Evolutionary conservation across 345 rosid species (phyloP), one percentile per base, ranked within the genome.

Genomic region (Bruguiera parviflora): DNA sequence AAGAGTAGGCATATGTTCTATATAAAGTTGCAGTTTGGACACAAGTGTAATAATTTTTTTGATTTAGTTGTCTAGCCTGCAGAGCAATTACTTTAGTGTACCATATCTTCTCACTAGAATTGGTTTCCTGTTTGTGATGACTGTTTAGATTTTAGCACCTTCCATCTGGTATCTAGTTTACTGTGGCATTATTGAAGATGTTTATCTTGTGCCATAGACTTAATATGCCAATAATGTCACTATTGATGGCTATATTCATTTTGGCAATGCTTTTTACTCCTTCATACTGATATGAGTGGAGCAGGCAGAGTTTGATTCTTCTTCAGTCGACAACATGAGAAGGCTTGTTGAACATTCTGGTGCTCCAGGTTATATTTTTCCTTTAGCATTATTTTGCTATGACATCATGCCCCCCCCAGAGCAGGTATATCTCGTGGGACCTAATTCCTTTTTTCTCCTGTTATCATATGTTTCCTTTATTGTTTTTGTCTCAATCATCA

Each of bases 361-460:
- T 58, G 81, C 79, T 74, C 93, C 93, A 5, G 92, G 89, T 61
- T 96, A 89, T 80, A 66, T 89, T 39, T 94, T 88, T 69, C 98
- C 97, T 13, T 76, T 91, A 75, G 83, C 96, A 70, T 73, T 94
- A 68, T 80, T 88, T 65, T 94, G 98, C 82, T 63, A 88, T 72
- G 92, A 88, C 77, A 88, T 95, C 72, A 95, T 95, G 97, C 99
- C 99, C 4, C 99, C 99, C 84, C 99, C 99, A 29, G 70, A 70
- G 2, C 84, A 82, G 85, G 99, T 91, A 67, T 67, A 59, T 64
- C 39, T 61, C 68, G 53, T 55, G 27, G 64, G 43, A 65, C 39
- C 56, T 61, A n/a, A 29, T 65, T 53, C 21, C 43, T 69, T 21
- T 60, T 32, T 67, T 25, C 15, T 72, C n/a, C 11, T 18, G 29